phyloP scores from a whole-genome alignment of 2,329 filamentous ascomycete species.

The Triangularia setosa region DNA sequence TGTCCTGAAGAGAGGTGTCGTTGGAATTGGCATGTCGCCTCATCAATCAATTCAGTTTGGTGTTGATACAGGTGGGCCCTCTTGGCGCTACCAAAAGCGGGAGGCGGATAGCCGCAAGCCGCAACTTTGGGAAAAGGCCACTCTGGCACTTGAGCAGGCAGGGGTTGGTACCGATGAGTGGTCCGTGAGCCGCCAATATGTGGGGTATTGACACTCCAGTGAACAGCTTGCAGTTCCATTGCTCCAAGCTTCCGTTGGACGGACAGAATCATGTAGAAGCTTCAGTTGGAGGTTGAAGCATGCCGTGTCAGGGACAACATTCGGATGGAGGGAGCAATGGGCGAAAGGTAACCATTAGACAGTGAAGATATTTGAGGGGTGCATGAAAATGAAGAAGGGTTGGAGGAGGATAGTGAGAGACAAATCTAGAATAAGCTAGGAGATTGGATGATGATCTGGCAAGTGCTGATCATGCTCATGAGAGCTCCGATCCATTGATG shows the following conservation, averaged over 20 bases:
- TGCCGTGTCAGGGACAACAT: not conserved
- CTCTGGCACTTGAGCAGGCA: slow-evolving; percentile 3
- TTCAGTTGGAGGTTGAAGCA: not conserved
- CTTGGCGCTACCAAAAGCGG: not conserved
- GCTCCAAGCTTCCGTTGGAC: not conserved
- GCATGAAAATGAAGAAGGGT: not conserved
- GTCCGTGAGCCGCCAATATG: slow-evolving; percentile 1
- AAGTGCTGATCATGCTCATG: not conserved
- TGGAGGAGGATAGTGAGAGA: not conserved
- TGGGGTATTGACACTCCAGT: not conserved
- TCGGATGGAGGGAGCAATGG: not conserved
- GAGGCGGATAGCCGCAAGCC: slow-evolving; percentile 5
- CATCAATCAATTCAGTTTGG: not conserved
- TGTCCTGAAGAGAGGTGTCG: not conserved
- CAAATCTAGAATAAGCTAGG: not conserved
- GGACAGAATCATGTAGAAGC: slow-evolving; percentile 1
- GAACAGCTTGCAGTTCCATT: not conserved
- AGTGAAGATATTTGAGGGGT: not conserved
- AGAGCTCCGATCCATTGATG: not conserved
- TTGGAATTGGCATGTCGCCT: not conserved
- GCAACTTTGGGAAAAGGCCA: slow-evolving; percentile 5
- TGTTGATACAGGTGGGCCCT: not conserved
- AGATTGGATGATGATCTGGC: not conserved
- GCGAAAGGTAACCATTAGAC: not conserved
- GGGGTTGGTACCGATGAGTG: not conserved